Conservation (phyloP, 768 basidiomycete genomes). For the Hirschioporus abietinus region DNA sequence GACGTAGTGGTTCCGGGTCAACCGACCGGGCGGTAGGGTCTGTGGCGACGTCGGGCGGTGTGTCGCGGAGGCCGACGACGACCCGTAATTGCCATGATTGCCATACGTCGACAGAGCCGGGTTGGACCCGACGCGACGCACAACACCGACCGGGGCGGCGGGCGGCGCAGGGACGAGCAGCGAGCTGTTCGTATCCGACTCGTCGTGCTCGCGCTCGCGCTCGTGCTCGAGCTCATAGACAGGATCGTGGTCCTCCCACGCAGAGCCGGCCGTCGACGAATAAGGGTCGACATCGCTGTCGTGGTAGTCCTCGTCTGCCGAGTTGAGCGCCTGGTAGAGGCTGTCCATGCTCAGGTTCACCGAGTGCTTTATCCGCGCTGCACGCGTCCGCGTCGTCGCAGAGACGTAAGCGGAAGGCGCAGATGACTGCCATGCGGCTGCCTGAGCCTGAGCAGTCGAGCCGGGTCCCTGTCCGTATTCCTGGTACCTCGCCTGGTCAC, state of each 20-base stretch:
- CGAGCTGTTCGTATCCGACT: neutral
- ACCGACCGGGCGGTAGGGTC: neutral
- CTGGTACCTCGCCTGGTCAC: neutral
- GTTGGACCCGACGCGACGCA: neutral
- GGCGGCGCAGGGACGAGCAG: neutral
- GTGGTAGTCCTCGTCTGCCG: neutral
- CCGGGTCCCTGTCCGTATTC: neutral
- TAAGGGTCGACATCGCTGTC: neutral
- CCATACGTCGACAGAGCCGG: neutral
- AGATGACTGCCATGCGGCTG: neutral
- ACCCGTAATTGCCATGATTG: no score
- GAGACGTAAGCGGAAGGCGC: neutral
- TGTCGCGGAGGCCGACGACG: neutral
- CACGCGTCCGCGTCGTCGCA: neutral
- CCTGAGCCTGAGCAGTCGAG: no score
- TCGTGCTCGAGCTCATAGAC: neutral
- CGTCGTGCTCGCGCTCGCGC: no score
- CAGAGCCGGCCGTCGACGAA: neutral
- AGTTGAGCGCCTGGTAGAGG: constrained; percentile 1
- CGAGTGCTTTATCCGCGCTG: neutral
- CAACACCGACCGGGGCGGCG: no score
- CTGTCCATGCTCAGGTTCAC: neutral
- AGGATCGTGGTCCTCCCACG: neutral
- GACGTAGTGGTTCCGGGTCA: neutral
- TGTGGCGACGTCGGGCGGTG: neutral